Percentiles rank a stretch among this genome's conserved stretches.
Conservation (phyloP, 768 basidiomycete genomes). For the Serendipita indica region DNA sequence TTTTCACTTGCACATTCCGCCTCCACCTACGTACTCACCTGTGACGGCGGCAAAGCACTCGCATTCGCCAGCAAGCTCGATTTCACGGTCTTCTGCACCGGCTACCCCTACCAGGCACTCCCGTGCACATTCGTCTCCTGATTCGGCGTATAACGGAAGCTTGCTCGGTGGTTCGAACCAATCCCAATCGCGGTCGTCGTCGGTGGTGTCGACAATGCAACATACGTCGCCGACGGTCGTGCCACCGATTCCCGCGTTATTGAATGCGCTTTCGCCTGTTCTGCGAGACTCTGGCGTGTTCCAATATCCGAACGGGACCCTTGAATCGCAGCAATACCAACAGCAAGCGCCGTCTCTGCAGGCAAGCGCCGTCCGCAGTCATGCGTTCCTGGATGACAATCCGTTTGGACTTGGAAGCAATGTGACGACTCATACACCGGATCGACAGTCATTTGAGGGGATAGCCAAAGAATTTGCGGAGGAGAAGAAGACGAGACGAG, state of each 20-base stretch:
- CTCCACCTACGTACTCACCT: too few species aligned
- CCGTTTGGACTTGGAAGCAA: background rate
- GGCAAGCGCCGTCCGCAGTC: background rate
- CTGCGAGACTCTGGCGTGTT: background rate
- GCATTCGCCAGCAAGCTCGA: too few species aligned
- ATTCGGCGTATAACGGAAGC: too few species aligned
- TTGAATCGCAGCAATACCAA: background rate
- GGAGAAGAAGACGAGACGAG: background rate
- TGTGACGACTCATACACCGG: background rate
- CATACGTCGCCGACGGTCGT: background rate
- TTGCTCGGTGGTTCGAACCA: too few species aligned
- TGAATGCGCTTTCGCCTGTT: background rate
- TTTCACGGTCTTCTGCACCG: too few species aligned
- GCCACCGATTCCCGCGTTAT: background rate
- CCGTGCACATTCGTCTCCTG: too few species aligned
- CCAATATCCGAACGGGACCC: background rate
- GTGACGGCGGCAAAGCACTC: too few species aligned
- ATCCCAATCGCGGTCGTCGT: background rate
- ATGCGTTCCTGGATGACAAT: slow-evolving; percentile 1
- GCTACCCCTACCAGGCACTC: too few species aligned
- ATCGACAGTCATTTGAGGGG: background rate
- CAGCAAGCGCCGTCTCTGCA: background rate
- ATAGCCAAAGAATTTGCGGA: background rate
- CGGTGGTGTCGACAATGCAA: background rate
- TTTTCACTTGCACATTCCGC: too few species aligned